These are phyloP conservation scores for Malus sylvestris DNA, from an alignment of 306 rosid genomes.

Conservation along the genomic window DNA sequence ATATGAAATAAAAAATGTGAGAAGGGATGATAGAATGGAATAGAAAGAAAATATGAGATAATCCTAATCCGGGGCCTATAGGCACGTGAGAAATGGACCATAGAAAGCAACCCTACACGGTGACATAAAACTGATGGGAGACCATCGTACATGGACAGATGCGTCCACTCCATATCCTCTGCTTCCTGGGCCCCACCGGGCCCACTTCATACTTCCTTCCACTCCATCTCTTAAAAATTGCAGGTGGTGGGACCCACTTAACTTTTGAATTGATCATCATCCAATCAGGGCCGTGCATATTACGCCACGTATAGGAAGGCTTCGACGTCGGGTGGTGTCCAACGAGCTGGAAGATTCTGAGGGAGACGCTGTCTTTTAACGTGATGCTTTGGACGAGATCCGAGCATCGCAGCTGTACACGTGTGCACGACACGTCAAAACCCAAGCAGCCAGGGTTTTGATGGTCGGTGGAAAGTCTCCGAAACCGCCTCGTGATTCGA, in stretches of 20 bases:
- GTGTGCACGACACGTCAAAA: background rate
- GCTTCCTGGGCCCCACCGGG: background rate
- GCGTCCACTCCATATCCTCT: background rate
- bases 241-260: background rate
- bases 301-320: conserved; percentile 18
- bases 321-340: conserved; percentile 11
- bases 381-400: conserved; percentile 16
- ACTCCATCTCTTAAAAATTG: background rate
- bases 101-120: background rate
- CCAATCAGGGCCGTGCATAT: background rate
- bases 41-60: too few species aligned
- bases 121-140: background rate
- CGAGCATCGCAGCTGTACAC: conserved; percentile 24
- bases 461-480: conserved; percentile 14
- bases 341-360: conserved; percentile 22
- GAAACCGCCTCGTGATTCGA: conserved; percentile 6
- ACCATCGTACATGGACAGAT: background rate
- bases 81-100: background rate
- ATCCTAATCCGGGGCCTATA: background rate
- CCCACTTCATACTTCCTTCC: background rate
- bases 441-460: conserved; percentile 3
- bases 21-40: rapidly evolving
- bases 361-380: conserved; percentile 14
- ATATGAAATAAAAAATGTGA: too few species aligned
- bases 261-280: background rate